Evolutionary conservation across 805 yeast genomes (phyloP), one percentile per base, ranked within the genome.

Genomic region (Candida corydali): DNA sequence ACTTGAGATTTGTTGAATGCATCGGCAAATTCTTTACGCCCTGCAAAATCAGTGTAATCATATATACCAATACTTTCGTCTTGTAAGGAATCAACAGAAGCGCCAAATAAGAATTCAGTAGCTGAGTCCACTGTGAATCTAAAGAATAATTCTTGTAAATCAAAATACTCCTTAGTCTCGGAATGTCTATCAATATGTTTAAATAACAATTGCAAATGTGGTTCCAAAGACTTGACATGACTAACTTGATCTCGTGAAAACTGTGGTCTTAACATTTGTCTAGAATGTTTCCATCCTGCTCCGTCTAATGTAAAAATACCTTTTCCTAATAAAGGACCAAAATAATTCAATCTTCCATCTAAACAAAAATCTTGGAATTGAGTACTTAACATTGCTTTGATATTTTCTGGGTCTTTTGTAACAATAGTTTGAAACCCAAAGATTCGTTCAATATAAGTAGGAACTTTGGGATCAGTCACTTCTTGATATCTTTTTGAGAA

Each of bases 91-190:
- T 44, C 51, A 19, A 57, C 59, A 16, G 61, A 48, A 39, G 60
- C 62, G n/a, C 70, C 71, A 45, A 65, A 63, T 35, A 65, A 51
- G 43, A 65, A 63, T 41, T 64, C 70, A 5, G 67, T 50, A 5
- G 70, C 57, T 19, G 69, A 54, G 44, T 65, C 71, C 34, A 65
- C 55, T 8, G 70, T 63, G 19, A 64, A 55, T 29, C 47, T 52
- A 42, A 55, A 57, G 36, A 61, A 57, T 33, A 60, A 54, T 23
- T 61, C 63, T 35, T 62, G 69, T 26, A 61, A 40, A 40, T 62
- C 59, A 37, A 62, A 47, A 10, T 50, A 42, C 12, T 38, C 27
- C 5, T 63, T 63, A 8, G 48, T 34, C 14, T 40, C 16, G 12
- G 27, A 14, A 11, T 38, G 32, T 17, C 41, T 34, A 19, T 34